Evolutionary conservation across 805 yeast genomes (phyloP).

Genomic region (Candida cerambycidarum): DNA sequence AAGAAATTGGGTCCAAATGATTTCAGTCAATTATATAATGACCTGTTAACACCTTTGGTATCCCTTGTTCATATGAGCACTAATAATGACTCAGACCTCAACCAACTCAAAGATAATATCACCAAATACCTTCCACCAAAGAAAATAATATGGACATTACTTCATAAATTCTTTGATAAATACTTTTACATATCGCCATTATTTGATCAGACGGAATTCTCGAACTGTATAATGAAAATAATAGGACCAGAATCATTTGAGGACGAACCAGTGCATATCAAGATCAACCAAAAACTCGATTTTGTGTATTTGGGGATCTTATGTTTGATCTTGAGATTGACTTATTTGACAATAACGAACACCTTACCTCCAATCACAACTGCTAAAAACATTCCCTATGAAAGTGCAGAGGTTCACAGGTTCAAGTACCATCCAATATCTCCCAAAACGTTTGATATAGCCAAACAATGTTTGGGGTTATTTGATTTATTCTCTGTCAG

Average conservation of each 20-base stretch:
- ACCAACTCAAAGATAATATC: background rate
- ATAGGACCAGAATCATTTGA: conserved; percentile 36
- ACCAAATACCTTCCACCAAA: conserved; percentile 48
- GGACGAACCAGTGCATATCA: conserved; percentile 22
- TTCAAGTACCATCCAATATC: conserved; percentile 28
- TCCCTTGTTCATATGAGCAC: too few relatives aligned
- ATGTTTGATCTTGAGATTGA: conserved; percentile 31
- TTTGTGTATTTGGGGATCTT: conserved; percentile 35
- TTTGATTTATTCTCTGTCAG: conserved; percentile 35
- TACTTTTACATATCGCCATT: conserved; percentile 64
- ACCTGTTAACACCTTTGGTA: too few relatives aligned
- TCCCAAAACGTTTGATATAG: conserved; percentile 27
- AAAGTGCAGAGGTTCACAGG: background rate
- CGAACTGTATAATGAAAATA: conserved; percentile 41
- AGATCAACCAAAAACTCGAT: conserved; percentile 30
- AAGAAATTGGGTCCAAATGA: too few relatives aligned
- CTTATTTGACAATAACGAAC: conserved; percentile 35
- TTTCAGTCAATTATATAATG: too few relatives aligned
- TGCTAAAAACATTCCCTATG: background rate
- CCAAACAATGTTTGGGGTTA: conserved; percentile 35
- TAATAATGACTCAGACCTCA: too few relatives aligned
- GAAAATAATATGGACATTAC: conserved; percentile 51
- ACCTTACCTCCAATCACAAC: conserved; percentile 16
- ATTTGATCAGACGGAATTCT: conserved; percentile 56
- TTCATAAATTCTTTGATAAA: conserved; percentile 57